A percentile compares a stretch with the other conserved stretches of the same genome.
Conservation (phyloP, 805 yeast genomes). For the Yarrowia sp. region DNA sequence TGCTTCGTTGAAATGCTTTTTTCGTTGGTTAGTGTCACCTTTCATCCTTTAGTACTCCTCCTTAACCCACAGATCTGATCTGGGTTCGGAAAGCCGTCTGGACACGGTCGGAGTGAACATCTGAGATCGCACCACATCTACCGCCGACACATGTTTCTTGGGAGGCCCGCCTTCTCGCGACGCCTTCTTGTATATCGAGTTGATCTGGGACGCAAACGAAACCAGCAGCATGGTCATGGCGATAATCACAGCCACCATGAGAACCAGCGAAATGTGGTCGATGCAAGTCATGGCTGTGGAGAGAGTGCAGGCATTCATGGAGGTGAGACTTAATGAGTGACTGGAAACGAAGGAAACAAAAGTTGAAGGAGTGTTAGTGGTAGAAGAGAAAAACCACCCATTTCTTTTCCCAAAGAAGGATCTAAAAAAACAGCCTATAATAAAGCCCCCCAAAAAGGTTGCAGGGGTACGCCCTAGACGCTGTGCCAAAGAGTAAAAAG, state of each 20-base stretch:
- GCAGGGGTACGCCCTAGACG: constrained; percentile 7
- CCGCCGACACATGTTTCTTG: constrained; percentile 3
- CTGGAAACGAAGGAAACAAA: no score
- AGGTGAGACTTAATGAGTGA: no score
- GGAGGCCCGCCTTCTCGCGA: neutral
- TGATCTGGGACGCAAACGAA: constrained; percentile 19
- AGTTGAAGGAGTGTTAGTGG: neutral
- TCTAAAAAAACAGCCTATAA: constrained; percentile 14
- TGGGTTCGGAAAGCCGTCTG: neutral
- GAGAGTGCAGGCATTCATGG: no score
- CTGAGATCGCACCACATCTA: neutral
- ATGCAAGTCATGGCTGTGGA: neutral
- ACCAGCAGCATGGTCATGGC: constrained; percentile 18
- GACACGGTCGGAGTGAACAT: neutral
- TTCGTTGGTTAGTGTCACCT: neutral
- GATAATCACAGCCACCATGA: constrained; percentile 13
- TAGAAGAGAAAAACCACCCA: neutral
- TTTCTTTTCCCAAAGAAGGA: constrained; percentile 11
- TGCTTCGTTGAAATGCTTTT: no score
- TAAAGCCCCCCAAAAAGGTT: constrained; percentile 18
- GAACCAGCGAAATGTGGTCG: constrained; percentile 5
- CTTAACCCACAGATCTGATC: neutral
- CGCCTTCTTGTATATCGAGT: constrained; percentile 13
- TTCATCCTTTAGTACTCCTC: neutral
- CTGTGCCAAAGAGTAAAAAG: no score